A percentile compares a stretch with the other conserved stretches of the same genome.
Evolutionary conservation across 371 early-diverging fungal species (phyloP).

Genomic region (Rhizopus delemar): DNA sequence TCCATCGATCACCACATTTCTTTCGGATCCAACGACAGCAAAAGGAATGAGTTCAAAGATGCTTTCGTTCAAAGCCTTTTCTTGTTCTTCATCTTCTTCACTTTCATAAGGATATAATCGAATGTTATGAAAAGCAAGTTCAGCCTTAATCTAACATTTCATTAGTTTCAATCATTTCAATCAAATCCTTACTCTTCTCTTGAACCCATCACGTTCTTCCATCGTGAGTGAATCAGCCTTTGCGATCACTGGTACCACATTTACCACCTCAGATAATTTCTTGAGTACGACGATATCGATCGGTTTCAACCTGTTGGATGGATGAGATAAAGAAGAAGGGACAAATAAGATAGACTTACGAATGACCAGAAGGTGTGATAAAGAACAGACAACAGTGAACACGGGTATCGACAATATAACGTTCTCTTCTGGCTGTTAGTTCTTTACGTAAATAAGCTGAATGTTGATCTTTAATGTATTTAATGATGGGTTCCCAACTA

Average conservation of each 20-base stretch:
- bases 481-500: slow-evolving; percentile 87
- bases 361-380: slow-evolving; percentile 73
- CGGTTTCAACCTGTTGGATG: slow-evolving; percentile 66
- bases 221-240: slow-evolving; percentile 84
- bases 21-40: slow-evolving; percentile 85
- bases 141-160: slow-evolving; percentile 74
- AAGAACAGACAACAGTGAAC: slow-evolving; percentile 83
- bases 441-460: slow-evolving; percentile 86
- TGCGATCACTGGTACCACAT: slow-evolving; percentile 88
- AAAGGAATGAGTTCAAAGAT: slow-evolving; percentile 82
- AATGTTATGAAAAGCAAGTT: slow-evolving; percentile 91
- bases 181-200: slow-evolving; percentile 59
- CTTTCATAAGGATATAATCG: slow-evolving; percentile 84
- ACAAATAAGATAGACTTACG: slow-evolving; percentile 43
- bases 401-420: slow-evolving; percentile 80
- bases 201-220: slow-evolving; percentile 74
- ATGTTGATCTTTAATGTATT: slow-evolving; percentile 92
- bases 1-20: slow-evolving; percentile 79
- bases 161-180: neutral
- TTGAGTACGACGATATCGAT: slow-evolving; percentile 78
- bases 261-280: slow-evolving; percentile 69
- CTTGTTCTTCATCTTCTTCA: slow-evolving; percentile 74
- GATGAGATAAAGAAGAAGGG: slow-evolving; percentile 6
- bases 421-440: slow-evolving; percentile 80
- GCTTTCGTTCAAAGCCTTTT: slow-evolving; percentile 67